phyloP scores from a whole-genome alignment of 1,284 basidiomycete genomes.

The Ceraceosorus guamensis region DNA sequence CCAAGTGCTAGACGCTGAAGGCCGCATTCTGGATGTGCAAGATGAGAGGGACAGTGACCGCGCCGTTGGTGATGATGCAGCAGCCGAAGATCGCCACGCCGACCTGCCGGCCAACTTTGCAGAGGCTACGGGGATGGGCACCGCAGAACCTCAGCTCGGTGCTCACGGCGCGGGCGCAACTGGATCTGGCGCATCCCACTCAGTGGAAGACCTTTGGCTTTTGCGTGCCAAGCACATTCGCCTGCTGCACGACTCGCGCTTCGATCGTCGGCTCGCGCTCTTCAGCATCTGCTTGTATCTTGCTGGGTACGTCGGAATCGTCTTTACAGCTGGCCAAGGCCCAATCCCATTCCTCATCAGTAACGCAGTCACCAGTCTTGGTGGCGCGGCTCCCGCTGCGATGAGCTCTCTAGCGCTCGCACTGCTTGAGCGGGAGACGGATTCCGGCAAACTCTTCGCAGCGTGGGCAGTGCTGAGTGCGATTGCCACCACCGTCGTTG shows the following conservation, averaged over 20 bases:
- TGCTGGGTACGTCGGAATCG: constrained; percentile 9
- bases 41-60: neutral
- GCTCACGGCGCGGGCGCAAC: neutral
- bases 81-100: neutral
- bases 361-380: constrained; percentile 4
- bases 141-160: too few relatives aligned
- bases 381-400: constrained; percentile 25
- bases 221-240: constrained; percentile 38
- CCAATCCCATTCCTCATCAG: constrained; percentile 12
- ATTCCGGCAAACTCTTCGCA: constrained; percentile 45
- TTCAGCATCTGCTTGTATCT: constrained; percentile 11
- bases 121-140: too few relatives aligned
- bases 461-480: constrained; percentile 43
- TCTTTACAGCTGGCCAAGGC: constrained; percentile 1
- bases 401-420: constrained; percentile 43
- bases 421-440: constrained; percentile 22
- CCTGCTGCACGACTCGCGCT: constrained; percentile 44
- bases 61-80: neutral
- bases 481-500: constrained; percentile 32
- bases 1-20: too few relatives aligned
- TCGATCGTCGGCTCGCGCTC: constrained; percentile 28
- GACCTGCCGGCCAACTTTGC: neutral
- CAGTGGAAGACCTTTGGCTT: constrained; percentile 39
- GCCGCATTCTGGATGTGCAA: neutral
- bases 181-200: neutral